Evolutionary conservation across 805 yeast genomes (phyloP).

Genomic region (Yamadazyma tumulicola): DNA sequence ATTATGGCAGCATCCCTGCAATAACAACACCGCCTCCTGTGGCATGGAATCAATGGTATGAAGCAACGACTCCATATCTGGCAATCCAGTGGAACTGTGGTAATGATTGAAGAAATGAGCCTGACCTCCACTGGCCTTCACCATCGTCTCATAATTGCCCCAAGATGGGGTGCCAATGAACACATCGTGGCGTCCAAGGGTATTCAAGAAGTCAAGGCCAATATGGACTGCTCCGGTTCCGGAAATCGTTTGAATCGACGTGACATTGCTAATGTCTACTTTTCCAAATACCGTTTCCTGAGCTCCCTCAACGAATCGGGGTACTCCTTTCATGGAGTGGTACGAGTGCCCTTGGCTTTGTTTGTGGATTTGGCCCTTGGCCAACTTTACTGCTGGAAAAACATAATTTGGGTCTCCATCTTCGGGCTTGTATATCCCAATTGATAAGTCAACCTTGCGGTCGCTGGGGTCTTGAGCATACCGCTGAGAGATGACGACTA

Average conservation of each 20-base stretch:
- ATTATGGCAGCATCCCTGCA: slow-evolving; percentile 44
- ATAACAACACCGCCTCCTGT: slow-evolving; percentile 28
- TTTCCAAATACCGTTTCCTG: slow-evolving; percentile 35
- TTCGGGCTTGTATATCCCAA: slow-evolving; percentile 45
- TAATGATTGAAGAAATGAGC: slow-evolving; percentile 28
- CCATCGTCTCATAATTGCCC: slow-evolving; percentile 37
- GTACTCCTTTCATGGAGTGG: slow-evolving; percentile 40
- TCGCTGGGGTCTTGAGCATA: slow-evolving; percentile 26
- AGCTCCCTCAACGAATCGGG: slow-evolving; percentile 33
- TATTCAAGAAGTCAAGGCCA: slow-evolving; percentile 27
- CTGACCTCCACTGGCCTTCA: slow-evolving; percentile 27
- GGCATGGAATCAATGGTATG: slow-evolving; percentile 28
- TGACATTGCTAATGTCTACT: slow-evolving; percentile 20
- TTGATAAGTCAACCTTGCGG: slow-evolving; percentile 38
- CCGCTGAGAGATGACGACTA: slow-evolving; percentile 18
- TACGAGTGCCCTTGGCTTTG: slow-evolving; percentile 45
- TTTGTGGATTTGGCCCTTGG: slow-evolving; percentile 28
- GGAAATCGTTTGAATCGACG: slow-evolving; percentile 37
- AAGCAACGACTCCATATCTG: slow-evolving; percentile 26
- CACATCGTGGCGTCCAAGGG: slow-evolving; percentile 21
- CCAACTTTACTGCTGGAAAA: slow-evolving; percentile 36
- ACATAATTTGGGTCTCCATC: slow-evolving; percentile 29
- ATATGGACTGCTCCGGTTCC: slow-evolving; percentile 43
- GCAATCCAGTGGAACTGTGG: slow-evolving; percentile 22
- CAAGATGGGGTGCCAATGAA: slow-evolving; percentile 39